These are phyloP conservation scores for Neurospora hispaniola DNA, from an alignment of 495 filamentous ascomycete genomes.

Conservation along the genomic window DNA sequence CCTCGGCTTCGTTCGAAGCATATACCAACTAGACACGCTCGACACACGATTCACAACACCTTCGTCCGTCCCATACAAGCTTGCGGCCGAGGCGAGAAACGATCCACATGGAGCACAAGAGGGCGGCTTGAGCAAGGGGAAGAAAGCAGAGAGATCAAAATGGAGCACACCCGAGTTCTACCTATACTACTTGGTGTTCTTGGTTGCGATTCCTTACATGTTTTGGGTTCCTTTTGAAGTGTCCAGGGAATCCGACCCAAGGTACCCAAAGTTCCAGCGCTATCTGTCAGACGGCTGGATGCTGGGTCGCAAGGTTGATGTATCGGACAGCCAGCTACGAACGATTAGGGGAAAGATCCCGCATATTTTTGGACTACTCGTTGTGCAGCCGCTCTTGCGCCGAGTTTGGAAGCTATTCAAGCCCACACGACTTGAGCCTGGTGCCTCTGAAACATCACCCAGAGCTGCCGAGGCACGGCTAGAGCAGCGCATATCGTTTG, in stretches of 20 bases:
- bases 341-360: slow-evolving; percentile 81
- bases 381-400: slow-evolving; percentile 69
- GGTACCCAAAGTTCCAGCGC: slow-evolving; percentile 62
- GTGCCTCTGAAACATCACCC: slow-evolving; percentile 9
- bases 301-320: slow-evolving; percentile 89
- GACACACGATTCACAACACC: slow-evolving; percentile 82
- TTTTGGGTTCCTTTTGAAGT: slow-evolving; percentile 78
- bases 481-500: slow-evolving; percentile 70
- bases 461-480: slow-evolving; percentile 55
- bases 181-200: slow-evolving; percentile 65
- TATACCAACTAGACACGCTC: slow-evolving; percentile 83
- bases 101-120: slow-evolving; percentile 21
- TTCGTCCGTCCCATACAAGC: slow-evolving; percentile 52
- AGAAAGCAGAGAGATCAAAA: slow-evolving; percentile 44
- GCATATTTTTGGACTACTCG: slow-evolving; percentile 58
- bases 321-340: slow-evolving; percentile 83
- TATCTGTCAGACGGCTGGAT: slow-evolving; percentile 82
- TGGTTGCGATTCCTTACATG: slow-evolving; percentile 68
- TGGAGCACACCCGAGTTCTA: slow-evolving; percentile 86
- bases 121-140: slow-evolving; percentile 21
- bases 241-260: slow-evolving; percentile 77
- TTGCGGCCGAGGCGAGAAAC: slow-evolving; percentile 31
- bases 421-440: slow-evolving; percentile 15
- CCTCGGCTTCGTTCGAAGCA: slow-evolving; percentile 38
- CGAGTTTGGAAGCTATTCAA: slow-evolving; percentile 48